Conservation (phyloP, 768 basidiomycete genomes). For the Candolleomyces aberdarensis region DNA sequence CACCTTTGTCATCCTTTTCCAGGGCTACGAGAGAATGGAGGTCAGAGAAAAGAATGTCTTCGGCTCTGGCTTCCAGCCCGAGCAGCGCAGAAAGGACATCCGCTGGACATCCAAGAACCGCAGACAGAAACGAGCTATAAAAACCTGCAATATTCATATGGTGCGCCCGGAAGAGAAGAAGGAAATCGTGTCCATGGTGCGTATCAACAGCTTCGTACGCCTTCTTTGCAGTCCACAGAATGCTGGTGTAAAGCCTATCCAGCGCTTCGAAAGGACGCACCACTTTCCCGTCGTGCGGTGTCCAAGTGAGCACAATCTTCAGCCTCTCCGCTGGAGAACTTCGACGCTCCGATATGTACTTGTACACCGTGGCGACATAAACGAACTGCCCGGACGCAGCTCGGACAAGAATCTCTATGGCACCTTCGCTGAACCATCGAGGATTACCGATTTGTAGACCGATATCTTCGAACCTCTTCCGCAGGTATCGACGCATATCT, state of each 20-base stretch:
- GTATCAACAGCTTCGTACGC: too few species aligned
- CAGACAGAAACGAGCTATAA: not conserved
- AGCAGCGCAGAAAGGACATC: not conserved
- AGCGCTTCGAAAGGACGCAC: not conserved
- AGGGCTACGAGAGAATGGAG: not conserved
- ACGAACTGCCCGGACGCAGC: constrained; percentile 5
- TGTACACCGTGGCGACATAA: constrained; percentile 1
- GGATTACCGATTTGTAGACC: not conserved
- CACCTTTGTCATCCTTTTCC: not conserved
- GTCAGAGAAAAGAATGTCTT: not conserved
- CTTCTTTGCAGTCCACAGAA: not conserved
- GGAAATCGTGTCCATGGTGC: too few species aligned
- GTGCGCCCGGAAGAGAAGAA: not conserved
- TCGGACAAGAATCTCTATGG: not conserved
- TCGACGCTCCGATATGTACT: not conserved
- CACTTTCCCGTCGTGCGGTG: not conserved
- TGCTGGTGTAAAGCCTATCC: not conserved
- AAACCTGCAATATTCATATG: not conserved
- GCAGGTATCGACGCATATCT: constrained; percentile 2
- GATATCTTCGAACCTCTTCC: not conserved
- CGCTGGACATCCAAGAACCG: not conserved
- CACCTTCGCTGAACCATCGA: not conserved
- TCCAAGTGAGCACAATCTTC: not conserved
- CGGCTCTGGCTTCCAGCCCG: not conserved
- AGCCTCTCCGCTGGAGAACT: not conserved